phyloP scores from a whole-genome alignment of 257 asterid species.

The Verbascum thapsus region DNA sequence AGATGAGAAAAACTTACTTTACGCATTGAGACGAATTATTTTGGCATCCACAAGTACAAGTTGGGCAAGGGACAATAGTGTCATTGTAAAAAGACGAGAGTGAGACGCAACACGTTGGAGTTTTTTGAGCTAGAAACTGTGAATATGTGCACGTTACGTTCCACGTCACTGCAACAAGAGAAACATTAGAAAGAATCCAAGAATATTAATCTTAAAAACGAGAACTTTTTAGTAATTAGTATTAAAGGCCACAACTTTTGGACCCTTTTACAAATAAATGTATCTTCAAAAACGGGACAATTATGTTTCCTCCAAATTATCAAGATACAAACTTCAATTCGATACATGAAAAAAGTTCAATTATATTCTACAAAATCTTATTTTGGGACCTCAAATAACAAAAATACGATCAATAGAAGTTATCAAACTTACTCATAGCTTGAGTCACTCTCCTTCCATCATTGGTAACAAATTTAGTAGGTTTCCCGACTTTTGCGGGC shows the following conservation, averaged over 20 bases:
- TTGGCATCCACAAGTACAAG: slow-evolving; percentile 93
- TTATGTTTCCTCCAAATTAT: too few species aligned
- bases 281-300: too few species aligned
- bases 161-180: slow-evolving; percentile 80
- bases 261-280: too few species aligned
- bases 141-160: slow-evolving; percentile 84
- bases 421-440: slow-evolving; percentile 67
- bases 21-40: slow-evolving; percentile 67
- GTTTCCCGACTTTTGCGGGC: slow-evolving; percentile 61
- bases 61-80: slow-evolving; percentile 90
- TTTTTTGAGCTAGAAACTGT: slow-evolving; percentile 83
- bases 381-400: too few species aligned
- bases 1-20: slow-evolving; percentile 46
- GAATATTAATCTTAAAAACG: slow-evolving; percentile 3
- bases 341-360: too few species aligned
- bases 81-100: slow-evolving; percentile 85
- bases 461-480: slow-evolving; percentile 43
- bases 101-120: slow-evolving; percentile 87
- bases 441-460: slow-evolving; percentile 73
- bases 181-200: slow-evolving; percentile 21
- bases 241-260: too few species aligned
- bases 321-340: too few species aligned
- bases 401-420: not conserved
- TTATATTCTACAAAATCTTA: too few species aligned
- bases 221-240: too few species aligned